A percentile compares a stretch with the other conserved stretches of the same genome.
phyloP scores from a whole-genome alignment of 2,329 filamentous ascomycete genomes.

The Ophiostoma angusticollis region DNA sequence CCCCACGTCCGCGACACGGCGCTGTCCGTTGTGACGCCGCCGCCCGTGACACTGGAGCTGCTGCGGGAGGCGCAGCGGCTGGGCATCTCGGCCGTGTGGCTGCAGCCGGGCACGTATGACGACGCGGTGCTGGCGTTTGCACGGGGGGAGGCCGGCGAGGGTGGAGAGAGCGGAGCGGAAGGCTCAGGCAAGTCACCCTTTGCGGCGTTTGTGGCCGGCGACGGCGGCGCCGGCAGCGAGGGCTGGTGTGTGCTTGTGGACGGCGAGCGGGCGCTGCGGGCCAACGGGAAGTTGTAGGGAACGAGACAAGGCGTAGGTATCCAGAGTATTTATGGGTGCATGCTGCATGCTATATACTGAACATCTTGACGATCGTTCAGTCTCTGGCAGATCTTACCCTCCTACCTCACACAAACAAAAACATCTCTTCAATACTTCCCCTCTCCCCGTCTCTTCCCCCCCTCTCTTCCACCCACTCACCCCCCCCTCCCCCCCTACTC shows the following conservation, averaged over 20 bases:
- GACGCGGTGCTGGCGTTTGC: constrained; percentile 61
- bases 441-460: not conserved
- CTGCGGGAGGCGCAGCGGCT: constrained; percentile 64
- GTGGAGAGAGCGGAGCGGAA: constrained; percentile 35
- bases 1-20: constrained; percentile 55
- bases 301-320: not conserved
- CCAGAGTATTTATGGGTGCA: too few relatives aligned
- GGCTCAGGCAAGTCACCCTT: constrained; percentile 38
- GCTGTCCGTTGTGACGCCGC: constrained; percentile 79
- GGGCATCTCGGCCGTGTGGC: constrained; percentile 65
- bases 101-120: constrained; percentile 85
- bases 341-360: too few relatives aligned
- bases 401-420: not conserved
- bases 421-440: not conserved
- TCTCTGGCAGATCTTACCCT: not conserved
- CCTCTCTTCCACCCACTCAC: not conserved
- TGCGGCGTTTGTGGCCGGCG: constrained; percentile 53
- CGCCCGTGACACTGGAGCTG: constrained; percentile 58
- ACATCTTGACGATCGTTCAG: constrained; percentile 1
- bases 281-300: constrained; percentile 36
- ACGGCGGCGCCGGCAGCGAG: constrained; percentile 52
- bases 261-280: constrained; percentile 52
- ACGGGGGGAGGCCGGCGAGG: constrained; percentile 28
- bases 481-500: not conserved
- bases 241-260: constrained; percentile 86